Evolutionary conservation across 2,329 filamentous ascomycete genomes (phyloP).

Genomic region (Periglandula ipomoeae): DNA sequence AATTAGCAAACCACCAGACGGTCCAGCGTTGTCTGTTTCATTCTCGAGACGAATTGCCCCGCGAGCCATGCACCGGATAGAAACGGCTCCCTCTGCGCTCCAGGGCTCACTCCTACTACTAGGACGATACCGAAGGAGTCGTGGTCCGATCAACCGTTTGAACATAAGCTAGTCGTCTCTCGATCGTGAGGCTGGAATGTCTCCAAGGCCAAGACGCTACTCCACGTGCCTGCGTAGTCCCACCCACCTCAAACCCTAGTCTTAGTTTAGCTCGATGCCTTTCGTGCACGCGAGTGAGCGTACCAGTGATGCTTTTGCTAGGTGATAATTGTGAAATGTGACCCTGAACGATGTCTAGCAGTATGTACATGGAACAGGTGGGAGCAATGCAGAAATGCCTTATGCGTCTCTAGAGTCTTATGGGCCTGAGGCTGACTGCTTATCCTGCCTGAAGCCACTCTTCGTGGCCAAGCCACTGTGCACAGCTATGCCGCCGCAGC

Average conservation of each 20-base stretch:
- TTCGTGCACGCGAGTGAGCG: neutral
- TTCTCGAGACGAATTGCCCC: too few species aligned
- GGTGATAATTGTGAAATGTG: neutral
- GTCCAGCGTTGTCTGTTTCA: too few species aligned
- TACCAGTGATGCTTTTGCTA: neutral
- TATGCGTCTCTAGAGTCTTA: too few species aligned
- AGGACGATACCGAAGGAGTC: neutral
- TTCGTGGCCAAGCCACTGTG: neutral
- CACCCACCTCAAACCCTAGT: conserved; percentile 3
- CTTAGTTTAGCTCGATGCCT: neutral
- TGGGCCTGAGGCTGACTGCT: too few species aligned
- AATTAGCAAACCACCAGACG: too few species aligned
- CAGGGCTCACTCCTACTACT: too few species aligned
- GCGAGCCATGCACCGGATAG: too few species aligned
- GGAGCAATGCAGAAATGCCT: too few species aligned
- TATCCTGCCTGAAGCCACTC: too few species aligned
- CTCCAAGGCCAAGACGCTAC: conserved; percentile 9
- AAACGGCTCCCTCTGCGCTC: too few species aligned
- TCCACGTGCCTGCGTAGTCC: conserved; percentile 7
- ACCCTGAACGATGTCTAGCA: too few species aligned
- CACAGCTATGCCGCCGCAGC: neutral
- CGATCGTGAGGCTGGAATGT: neutral
- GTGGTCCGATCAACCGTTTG: neutral
- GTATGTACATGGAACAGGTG: too few species aligned
- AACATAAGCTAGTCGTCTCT: neutral